Percentiles rank a stretch among this genome's conserved stretches.
Conservation (phyloP, 495 filamentous ascomycete genomes). For the Podospora appendiculata region DNA sequence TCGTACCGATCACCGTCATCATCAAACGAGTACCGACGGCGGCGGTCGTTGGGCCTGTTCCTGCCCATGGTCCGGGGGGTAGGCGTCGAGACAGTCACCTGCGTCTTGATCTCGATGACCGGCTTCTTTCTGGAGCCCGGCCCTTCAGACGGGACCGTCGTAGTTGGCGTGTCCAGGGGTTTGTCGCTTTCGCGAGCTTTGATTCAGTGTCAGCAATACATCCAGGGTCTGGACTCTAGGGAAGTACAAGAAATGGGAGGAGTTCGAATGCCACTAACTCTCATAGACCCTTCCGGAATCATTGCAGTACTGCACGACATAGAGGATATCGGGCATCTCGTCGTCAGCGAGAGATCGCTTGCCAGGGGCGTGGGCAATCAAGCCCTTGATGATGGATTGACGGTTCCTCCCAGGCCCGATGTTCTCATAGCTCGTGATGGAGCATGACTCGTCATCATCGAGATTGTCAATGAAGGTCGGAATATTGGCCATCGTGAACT, state of each 20-base stretch:
- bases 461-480: no score
- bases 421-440: slow-evolving; percentile 5
- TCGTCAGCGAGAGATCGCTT: slow-evolving; percentile 8
- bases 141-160: not conserved
- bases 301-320: slow-evolving; percentile 19
- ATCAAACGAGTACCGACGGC: not conserved
- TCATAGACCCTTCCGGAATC: slow-evolving; percentile 15
- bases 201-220: not conserved
- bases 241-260: not conserved
- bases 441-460: not conserved
- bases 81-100: slow-evolving; percentile 8
- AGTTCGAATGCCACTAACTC: slow-evolving; percentile 3
- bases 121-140: slow-evolving; percentile 15
- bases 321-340: slow-evolving; percentile 25
- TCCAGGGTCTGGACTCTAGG: not conserved
- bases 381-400: not conserved
- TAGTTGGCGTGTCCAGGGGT: slow-evolving; percentile 15
- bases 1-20: not conserved
- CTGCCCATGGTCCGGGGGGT: not conserved
- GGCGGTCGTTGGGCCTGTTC: not conserved
- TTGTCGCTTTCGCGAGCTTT: slow-evolving; percentile 22
- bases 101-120: slow-evolving; percentile 28
- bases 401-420: not conserved
- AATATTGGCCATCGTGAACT: no score
- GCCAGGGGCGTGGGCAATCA: not conserved